A percentile compares a stretch with the other conserved stretches of the same genome.
phyloP scores from a whole-genome alignment of 2,329 filamentous ascomycete genomes.

The Drechmeria coniospora region DNA sequence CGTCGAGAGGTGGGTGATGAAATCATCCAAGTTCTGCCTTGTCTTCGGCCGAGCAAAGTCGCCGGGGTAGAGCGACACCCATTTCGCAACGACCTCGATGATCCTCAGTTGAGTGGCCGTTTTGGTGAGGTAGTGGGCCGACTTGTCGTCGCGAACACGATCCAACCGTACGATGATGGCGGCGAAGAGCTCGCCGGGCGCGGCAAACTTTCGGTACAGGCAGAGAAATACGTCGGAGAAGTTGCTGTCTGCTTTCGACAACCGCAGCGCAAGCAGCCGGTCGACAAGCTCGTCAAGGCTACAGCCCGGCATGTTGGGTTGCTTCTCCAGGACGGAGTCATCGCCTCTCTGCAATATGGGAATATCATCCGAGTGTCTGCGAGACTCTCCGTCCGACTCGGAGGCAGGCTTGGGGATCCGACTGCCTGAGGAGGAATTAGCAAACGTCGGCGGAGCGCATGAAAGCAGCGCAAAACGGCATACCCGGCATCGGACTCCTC shows the following conservation, averaged over 20 bases:
- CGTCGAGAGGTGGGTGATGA: constrained; percentile 58
- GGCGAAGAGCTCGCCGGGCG: constrained; percentile 62
- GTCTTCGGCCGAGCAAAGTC: constrained; percentile 77
- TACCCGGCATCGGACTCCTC: constrained; percentile 16
- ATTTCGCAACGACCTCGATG: constrained; percentile 71
- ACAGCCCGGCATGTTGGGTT: constrained; percentile 35
- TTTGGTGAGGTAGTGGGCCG: constrained; percentile 55
- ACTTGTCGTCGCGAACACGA: constrained; percentile 48
- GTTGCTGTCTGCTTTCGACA: constrained; percentile 77
- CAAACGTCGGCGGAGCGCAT: too few species aligned
- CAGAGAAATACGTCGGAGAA: constrained; percentile 83
- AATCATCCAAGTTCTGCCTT: constrained; percentile 54
- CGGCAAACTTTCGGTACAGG: constrained; percentile 83
- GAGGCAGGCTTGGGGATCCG: constrained; percentile 1
- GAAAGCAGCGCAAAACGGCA: too few species aligned
- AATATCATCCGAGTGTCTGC: constrained; percentile 50
- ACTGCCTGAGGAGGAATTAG: too few species aligned
- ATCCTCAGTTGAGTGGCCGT: constrained; percentile 72
- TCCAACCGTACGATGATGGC: constrained; percentile 68
- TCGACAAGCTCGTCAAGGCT: constrained; percentile 65
- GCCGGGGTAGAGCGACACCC: constrained; percentile 79
- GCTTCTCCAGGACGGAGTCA: constrained; percentile 38
- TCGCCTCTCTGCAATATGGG: constrained; percentile 52
- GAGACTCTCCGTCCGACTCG: constrained; percentile 55
- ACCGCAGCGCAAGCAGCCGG: constrained; percentile 65